These are phyloP conservation scores for Narthecium ossifragum DNA, from an alignment of 106 monocot genomes.

Conservation along the genomic window DNA sequence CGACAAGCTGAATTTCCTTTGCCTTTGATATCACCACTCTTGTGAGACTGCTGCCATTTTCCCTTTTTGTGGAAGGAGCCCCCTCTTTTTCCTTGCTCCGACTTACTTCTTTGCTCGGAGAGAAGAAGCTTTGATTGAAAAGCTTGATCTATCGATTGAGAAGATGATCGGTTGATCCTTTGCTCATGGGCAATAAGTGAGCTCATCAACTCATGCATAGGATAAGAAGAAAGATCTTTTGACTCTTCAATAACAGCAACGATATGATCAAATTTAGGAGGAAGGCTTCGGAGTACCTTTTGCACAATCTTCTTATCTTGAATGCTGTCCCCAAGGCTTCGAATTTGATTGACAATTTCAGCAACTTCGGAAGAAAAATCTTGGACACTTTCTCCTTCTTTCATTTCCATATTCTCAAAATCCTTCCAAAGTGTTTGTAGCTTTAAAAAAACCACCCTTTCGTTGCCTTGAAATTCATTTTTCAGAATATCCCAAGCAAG, in stretches of 20 bases:
- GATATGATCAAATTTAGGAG: slow-evolving; percentile 1
- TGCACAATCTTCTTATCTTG: slow-evolving; percentile 2
- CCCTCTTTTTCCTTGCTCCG: not conserved
- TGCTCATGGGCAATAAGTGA: slow-evolving; percentile 7
- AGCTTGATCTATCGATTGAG: not conserved
- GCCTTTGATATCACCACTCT: not conserved
- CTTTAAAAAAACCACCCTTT: no score
- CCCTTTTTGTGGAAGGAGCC: not conserved
- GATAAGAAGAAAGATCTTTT: not conserved
- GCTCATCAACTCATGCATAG: not conserved
- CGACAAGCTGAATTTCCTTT: no score
- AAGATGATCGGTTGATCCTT: not conserved
- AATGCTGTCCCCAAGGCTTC: not conserved
- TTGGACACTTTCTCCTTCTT: no score
- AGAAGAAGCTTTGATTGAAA: slow-evolving; percentile 4
- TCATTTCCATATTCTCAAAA: no score
- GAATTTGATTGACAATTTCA: slow-evolving; percentile 9
- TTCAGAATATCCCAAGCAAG: no score
- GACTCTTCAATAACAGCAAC: slow-evolving; percentile 7
- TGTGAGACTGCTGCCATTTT: not conserved
- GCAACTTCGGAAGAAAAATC: no score
- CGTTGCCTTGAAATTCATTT: no score
- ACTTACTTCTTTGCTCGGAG: not conserved
- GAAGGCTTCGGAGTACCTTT: not conserved
- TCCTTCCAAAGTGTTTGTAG: no score